Conservation (phyloP, 73 alveolate species). For the Breviolum minutum region DNA sequence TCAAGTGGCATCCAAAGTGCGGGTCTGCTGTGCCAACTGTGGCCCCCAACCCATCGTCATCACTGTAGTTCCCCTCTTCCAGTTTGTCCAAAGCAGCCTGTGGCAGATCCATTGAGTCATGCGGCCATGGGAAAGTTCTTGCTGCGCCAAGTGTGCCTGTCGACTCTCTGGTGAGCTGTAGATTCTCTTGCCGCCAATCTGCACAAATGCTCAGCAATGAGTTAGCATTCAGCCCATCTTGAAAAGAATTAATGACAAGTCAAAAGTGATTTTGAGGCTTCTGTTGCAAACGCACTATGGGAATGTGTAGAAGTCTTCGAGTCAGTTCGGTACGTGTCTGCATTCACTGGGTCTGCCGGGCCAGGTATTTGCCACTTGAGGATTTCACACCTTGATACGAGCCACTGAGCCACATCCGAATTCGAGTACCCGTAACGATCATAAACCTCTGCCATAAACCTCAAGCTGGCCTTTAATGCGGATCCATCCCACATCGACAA, state of each 20-base stretch:
- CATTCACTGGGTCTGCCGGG: background rate
- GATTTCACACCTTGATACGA: conserved; percentile 10
- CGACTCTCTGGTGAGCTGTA: conserved; percentile 68
- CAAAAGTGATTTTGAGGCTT: too few species aligned
- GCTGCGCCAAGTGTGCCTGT: background rate
- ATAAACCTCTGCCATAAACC: background rate
- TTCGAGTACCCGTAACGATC: background rate
- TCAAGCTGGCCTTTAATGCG: background rate
- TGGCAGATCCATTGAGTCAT: background rate
- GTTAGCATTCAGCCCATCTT: too few species aligned
- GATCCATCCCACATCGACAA: background rate
- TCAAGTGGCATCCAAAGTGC: too few species aligned
- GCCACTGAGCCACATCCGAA: background rate
- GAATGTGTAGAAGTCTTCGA: too few species aligned
- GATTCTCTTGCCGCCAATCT: conserved; percentile 79
- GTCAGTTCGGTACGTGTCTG: background rate
- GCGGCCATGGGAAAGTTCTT: background rate
- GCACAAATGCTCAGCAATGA: background rate
- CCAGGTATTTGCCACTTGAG: conserved; percentile 60
- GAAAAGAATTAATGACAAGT: too few species aligned
- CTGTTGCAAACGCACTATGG: too few species aligned
- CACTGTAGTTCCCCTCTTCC: background rate
- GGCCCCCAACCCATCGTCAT: background rate
- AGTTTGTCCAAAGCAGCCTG: conserved; percentile 5
- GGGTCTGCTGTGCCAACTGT: too few species aligned